A percentile compares a stretch with the other conserved stretches of the same genome.
These are phyloP conservation scores for Ruellia speciosa DNA, from an alignment of 305 asterid species.

Conservation along the genomic window DNA sequence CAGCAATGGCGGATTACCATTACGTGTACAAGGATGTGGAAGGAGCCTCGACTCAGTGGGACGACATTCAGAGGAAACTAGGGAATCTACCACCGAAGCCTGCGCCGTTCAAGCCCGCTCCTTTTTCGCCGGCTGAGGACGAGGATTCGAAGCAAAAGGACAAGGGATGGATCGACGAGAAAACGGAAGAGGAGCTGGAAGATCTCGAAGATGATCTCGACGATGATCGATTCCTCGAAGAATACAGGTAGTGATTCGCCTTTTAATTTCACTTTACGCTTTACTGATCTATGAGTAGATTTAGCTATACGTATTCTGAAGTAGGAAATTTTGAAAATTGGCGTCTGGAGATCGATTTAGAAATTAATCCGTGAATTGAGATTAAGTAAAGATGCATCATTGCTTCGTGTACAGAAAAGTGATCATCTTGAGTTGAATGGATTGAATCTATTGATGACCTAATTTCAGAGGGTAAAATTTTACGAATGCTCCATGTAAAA, in stretches of 20 bases:
- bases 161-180: slow-evolving; percentile 65
- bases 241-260: slow-evolving; percentile 49
- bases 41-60: slow-evolving; percentile 91
- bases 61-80: slow-evolving; percentile 73
- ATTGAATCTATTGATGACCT: background rate
- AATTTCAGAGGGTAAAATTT: no score
- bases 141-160: slow-evolving; percentile 56
- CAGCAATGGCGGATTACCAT: slow-evolving; percentile 79
- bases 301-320: background rate
- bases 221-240: slow-evolving; percentile 82
- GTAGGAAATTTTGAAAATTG: slow-evolving; percentile 2
- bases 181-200: slow-evolving; percentile 73
- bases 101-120: slow-evolving; percentile 65
- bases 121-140: slow-evolving; percentile 60
- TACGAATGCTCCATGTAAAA: background rate
- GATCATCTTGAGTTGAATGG: background rate
- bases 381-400: background rate
- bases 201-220: slow-evolving; percentile 90
- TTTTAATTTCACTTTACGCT: background rate
- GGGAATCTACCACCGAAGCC: slow-evolving; percentile 76
- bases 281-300: background rate
- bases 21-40: slow-evolving; percentile 78
- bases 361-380: background rate
- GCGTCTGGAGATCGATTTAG: background rate
- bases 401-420: background rate